Conservation (phyloP, 768 basidiomycete species). For the Podaxis carcinomalis region DNA sequence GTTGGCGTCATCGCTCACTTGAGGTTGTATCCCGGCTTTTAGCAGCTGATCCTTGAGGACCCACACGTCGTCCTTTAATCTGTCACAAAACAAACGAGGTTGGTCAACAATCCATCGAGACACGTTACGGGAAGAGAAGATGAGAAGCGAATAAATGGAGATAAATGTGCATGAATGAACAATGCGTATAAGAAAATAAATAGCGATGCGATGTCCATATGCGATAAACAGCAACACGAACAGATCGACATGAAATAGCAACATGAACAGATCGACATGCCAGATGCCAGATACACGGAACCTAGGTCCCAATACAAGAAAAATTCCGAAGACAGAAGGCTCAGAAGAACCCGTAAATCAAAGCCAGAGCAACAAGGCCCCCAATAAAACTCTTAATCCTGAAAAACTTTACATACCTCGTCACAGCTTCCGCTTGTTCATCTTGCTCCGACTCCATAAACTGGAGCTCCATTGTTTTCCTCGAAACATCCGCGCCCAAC, state of each 20-base stretch:
- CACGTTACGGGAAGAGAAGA: conserved; percentile 19
- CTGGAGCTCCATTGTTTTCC: conserved; percentile 79
- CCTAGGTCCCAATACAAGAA: neutral
- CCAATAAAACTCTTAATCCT: conserved; percentile 53
- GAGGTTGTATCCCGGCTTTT: conserved; percentile 10
- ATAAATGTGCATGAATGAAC: conserved; percentile 16
- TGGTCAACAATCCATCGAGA: conserved; percentile 33
- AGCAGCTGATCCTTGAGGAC: conserved; percentile 40
- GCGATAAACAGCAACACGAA: conserved; percentile 9
- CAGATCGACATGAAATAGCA: too few relatives aligned
- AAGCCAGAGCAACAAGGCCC: conserved; percentile 47
- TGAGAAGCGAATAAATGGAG: conserved; percentile 12
- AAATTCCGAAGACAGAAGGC: neutral
- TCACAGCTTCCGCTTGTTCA: conserved; percentile 35
- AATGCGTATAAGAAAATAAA: neutral
- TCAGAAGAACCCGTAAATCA: conserved; percentile 49
- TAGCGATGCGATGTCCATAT: neutral
- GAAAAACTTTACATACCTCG: conserved; percentile 32
- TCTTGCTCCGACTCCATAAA: conserved; percentile 79
- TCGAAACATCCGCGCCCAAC: conserved; percentile 53
- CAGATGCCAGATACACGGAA: neutral
- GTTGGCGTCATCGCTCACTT: conserved; percentile 2
- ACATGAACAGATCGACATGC: conserved; percentile 4
- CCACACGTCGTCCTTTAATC: conserved; percentile 68
- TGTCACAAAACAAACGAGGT: conserved; percentile 29